Conservation (phyloP, 305 asterid species). For the Rubia balearica region DNA sequence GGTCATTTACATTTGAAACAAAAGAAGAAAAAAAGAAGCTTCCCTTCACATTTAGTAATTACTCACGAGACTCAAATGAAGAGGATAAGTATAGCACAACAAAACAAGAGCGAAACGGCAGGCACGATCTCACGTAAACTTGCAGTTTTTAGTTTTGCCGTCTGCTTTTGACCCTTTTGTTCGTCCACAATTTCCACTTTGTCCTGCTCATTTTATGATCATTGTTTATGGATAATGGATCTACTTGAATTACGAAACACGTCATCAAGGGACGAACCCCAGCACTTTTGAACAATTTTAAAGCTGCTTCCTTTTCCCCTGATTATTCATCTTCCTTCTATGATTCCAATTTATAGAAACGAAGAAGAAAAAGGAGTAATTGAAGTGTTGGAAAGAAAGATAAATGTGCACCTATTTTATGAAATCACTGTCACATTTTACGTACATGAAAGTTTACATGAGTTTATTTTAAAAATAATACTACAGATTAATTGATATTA, state of each 20-base stretch:
- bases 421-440: no score
- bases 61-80: background rate
- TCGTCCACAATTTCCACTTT: background rate
- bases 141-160: background rate
- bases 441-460: no score
- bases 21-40: background rate
- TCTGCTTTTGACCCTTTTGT: slow-evolving; percentile 1
- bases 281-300: background rate
- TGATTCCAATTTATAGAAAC: background rate
- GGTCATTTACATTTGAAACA: background rate
- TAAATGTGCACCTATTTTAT: no score
- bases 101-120: background rate
- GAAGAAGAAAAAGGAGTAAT: background rate
- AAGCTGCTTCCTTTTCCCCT: background rate
- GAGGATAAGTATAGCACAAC: background rate
- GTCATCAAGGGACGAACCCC: background rate
- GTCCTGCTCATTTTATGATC: background rate
- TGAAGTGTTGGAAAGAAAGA: background rate
- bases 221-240: background rate
- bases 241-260: background rate
- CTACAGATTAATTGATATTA: no score
- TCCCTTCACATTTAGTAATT: background rate
- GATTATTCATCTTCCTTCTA: background rate
- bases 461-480: no score
- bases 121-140: background rate